phyloP scores from a whole-genome alignment of 192 early-diverging fungal species.

The Obelidium mucronatum region DNA sequence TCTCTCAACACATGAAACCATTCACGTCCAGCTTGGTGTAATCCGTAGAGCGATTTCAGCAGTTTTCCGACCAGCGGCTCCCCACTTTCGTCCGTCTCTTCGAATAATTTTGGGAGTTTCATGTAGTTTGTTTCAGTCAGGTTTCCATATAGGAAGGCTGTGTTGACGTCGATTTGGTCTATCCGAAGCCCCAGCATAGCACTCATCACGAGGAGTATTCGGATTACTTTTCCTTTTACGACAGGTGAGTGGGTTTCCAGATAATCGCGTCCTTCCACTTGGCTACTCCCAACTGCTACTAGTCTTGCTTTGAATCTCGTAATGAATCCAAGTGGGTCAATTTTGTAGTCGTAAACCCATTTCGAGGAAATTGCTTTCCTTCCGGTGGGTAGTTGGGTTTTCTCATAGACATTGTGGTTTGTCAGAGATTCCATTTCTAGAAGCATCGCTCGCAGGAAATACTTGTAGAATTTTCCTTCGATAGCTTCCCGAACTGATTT shows the following conservation, averaged over 20 bases:
- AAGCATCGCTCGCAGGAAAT: conserved; percentile 2
- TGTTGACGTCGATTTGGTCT: background rate
- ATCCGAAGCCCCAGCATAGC: background rate
- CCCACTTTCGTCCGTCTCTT: background rate
- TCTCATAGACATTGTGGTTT: background rate
- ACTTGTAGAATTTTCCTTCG: background rate
- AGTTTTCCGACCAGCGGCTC: background rate
- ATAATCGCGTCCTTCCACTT: conserved; percentile 1
- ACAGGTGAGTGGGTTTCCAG: conserved; percentile 3
- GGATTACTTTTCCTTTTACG: background rate
- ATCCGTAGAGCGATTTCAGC: background rate
- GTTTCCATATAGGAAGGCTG: too few species aligned
- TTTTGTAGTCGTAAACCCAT: conserved; percentile 8
- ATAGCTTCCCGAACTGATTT: conserved; percentile 2
- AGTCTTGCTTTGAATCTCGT: background rate
- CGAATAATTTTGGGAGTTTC: background rate
- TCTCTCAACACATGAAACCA: conserved; percentile 4
- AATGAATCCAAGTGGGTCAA: background rate
- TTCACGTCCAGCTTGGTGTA: background rate
- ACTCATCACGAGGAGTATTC: background rate
- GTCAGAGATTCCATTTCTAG: conserved; percentile 10
- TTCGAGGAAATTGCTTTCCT: background rate
- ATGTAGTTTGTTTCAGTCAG: background rate
- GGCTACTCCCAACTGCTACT: background rate
- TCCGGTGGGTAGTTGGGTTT: background rate